These are phyloP conservation scores for Actinomortierella wolfii DNA, from an alignment of 371 early-diverging fungal species.

Conservation along the genomic window DNA sequence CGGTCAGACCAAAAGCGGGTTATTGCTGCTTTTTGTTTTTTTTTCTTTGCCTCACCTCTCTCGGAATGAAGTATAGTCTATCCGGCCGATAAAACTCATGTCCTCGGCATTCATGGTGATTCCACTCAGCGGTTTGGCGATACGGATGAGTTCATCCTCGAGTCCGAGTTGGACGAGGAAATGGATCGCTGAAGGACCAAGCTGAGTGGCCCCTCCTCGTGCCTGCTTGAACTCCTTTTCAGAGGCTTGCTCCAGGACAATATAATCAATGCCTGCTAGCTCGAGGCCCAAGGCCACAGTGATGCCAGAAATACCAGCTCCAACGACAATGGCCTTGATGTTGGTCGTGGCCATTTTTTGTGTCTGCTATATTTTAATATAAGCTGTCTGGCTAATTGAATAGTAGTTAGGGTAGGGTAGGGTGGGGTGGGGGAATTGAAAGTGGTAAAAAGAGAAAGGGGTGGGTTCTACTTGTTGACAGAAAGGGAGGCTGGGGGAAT, in stretches of 20 bases:
- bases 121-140: slow-evolving; percentile 43
- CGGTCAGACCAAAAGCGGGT: too few species aligned
- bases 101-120: slow-evolving; percentile 43
- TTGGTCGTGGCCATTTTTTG: slow-evolving; percentile 20
- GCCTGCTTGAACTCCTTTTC: neutral
- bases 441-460: neutral
- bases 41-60: slow-evolving; percentile 17
- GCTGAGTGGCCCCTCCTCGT: slow-evolving; percentile 29
- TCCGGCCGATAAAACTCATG: slow-evolving; percentile 40
- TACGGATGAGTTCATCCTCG: slow-evolving; percentile 34
- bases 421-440: neutral
- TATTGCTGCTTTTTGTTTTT: too few species aligned
- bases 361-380: too few species aligned
- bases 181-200: slow-evolving; percentile 40
- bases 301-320: slow-evolving; percentile 32
- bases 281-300: slow-evolving; percentile 36
- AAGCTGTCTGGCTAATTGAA: too few species aligned
- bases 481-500: neutral
- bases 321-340: slow-evolving; percentile 34
- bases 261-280: slow-evolving; percentile 36
- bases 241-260: slow-evolving; percentile 24
- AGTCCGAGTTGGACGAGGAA: slow-evolving; percentile 39
- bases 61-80: slow-evolving; percentile 26
- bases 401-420: neutral
- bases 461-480: neutral